Evolutionary conservation across 176 grass and related monocot genomes (phyloP).

Genomic region (Tillandsia leiboldiana): DNA sequence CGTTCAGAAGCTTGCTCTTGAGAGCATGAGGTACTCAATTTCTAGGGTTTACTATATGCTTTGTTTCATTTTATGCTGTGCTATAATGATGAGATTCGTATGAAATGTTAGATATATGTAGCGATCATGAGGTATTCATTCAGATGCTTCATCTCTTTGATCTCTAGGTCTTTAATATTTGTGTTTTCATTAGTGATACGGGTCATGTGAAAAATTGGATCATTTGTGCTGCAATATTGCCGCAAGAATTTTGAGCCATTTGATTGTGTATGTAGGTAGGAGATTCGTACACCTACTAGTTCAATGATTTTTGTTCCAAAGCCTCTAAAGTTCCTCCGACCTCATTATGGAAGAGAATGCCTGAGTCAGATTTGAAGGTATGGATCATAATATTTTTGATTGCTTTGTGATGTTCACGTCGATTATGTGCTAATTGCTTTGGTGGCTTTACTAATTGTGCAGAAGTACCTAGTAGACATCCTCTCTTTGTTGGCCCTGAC

Average conservation of each 20-base stretch:
- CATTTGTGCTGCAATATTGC: background rate
- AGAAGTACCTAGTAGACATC: constrained; percentile 81
- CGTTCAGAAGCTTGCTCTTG: constrained; percentile 83
- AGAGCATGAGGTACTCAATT: constrained; percentile 61
- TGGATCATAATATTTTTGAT: background rate
- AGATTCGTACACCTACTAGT: constrained; percentile 79
- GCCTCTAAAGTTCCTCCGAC: constrained; percentile 88
- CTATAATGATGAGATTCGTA: too few relatives aligned
- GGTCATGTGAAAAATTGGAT: background rate
- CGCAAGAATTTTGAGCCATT: too few relatives aligned
- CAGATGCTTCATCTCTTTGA: background rate
- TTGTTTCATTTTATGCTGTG: too few relatives aligned
- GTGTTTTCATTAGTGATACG: background rate
- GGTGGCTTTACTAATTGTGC: constrained; percentile 11
- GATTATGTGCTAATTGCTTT: constrained; percentile 7
- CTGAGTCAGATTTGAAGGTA: constrained; percentile 79
- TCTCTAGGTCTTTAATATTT: background rate
- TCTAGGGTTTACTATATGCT: too few relatives aligned
- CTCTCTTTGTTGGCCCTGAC: constrained; percentile 80
- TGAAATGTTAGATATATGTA: too few relatives aligned
- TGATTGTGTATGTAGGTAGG: constrained; percentile 24
- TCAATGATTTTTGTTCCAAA: constrained; percentile 95
- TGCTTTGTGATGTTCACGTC: background rate
- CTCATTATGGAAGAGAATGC: constrained; percentile 77
- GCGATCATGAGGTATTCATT: background rate